Evolutionary conservation across 2,329 filamentous ascomycete species (phyloP).

Genomic region (Dendrostoma leiphaemia): DNA sequence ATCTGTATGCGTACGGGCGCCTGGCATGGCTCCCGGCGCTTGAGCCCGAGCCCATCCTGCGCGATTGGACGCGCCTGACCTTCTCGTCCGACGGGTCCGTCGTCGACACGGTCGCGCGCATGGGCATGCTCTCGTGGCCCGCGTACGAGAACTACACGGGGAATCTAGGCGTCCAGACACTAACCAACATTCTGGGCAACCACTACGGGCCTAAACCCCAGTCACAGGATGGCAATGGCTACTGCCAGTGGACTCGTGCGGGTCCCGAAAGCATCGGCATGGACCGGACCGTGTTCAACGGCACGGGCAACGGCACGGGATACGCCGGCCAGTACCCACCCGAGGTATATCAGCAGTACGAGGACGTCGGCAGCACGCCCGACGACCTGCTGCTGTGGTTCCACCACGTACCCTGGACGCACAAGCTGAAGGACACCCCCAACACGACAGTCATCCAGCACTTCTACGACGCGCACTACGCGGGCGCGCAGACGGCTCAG

Average conservation of each 20-base stretch:
- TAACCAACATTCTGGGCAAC: constrained; percentile 65
- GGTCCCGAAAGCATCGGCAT: constrained; percentile 61
- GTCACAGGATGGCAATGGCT: constrained; percentile 64
- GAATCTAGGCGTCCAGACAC: constrained; percentile 67
- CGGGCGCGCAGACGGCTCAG: constrained; percentile 58
- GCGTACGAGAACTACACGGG: constrained; percentile 70
- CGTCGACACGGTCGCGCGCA: constrained; percentile 56
- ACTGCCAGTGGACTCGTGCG: constrained; percentile 72
- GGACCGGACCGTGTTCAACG: constrained; percentile 68
- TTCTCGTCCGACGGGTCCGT: constrained; percentile 56
- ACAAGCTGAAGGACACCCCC: constrained; percentile 54
- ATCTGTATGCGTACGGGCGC: constrained; percentile 67
- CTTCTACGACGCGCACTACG: constrained; percentile 52
- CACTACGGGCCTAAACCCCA: constrained; percentile 69
- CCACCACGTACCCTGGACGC: constrained; percentile 69
- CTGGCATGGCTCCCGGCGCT: constrained; percentile 62
- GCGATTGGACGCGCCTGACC: constrained; percentile 68
- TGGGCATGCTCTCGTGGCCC: constrained; percentile 69
- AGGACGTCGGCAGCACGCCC: constrained; percentile 60
- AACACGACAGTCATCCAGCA: constrained; percentile 63
- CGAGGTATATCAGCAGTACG: constrained; percentile 56
- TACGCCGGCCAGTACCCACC: constrained; percentile 64
- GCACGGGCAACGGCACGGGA: constrained; percentile 67
- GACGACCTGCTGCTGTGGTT: constrained; percentile 72
- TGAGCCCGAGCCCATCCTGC: constrained; percentile 48